These are phyloP conservation scores for Blakeslea trispora DNA, from an alignment of 371 early-diverging fungal genomes.

Conservation along the genomic window DNA sequence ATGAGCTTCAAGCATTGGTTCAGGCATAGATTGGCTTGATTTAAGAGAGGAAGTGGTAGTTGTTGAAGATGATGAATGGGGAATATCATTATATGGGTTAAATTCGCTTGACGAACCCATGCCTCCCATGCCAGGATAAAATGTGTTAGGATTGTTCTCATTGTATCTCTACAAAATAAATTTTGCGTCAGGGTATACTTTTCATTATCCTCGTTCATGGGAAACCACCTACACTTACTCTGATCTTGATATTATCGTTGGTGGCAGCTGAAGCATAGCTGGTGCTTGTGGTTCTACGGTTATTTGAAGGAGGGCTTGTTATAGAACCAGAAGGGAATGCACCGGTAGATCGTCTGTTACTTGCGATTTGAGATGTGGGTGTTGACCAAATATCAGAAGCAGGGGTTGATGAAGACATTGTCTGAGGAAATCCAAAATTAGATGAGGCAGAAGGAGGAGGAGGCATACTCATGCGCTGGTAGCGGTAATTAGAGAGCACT, in stretches of 20 bases:
- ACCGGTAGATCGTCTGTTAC: conserved; percentile 10
- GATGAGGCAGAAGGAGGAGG: conserved; percentile 4
- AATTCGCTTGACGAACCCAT: conserved; percentile 7
- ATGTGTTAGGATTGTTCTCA: conserved; percentile 1
- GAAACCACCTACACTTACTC: neutral
- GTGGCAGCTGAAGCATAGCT: conserved; percentile 1
- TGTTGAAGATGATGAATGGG: neutral
- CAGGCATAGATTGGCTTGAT: conserved; percentile 22
- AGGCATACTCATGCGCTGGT: conserved; percentile 26
- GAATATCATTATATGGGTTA: conserved; percentile 20
- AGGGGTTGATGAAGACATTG: conserved; percentile 11
- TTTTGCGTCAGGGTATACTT: too few relatives aligned
- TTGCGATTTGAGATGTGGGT: conserved; percentile 13
- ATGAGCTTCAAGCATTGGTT: conserved; percentile 20
- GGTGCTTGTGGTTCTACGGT: neutral
- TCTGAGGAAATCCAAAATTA: conserved; percentile 23
- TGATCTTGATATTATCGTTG: conserved; percentile 10
- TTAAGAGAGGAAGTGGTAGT: conserved; percentile 9
- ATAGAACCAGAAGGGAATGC: conserved; percentile 9
- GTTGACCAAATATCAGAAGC: conserved; percentile 24
- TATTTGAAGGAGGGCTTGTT: conserved; percentile 7
- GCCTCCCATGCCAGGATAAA: conserved; percentile 14
- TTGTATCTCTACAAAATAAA: conserved; percentile 15
- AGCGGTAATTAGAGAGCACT: conserved; percentile 15
- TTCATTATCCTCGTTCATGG: too few relatives aligned